Percentiles rank a stretch among this genome's conserved stretches.
phyloP scores from a whole-genome alignment of 352 stramenopile species.

The Pythium insidiosum region DNA sequence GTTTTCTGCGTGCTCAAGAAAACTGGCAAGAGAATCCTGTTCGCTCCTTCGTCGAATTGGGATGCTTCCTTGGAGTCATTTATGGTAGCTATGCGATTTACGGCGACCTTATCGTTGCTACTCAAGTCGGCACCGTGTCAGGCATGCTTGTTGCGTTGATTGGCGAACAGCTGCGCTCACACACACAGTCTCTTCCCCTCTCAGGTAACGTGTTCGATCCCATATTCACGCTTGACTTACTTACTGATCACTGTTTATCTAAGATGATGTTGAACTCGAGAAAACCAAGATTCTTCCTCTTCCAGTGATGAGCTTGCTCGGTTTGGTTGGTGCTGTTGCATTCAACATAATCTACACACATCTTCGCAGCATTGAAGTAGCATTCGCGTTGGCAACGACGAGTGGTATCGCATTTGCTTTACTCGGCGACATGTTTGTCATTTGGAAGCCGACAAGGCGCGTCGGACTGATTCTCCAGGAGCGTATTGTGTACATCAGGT shows the following conservation, averaged over 20 bases:
- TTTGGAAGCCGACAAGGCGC: constrained; percentile 74
- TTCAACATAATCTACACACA: constrained; percentile 89
- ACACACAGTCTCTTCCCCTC: constrained; percentile 30
- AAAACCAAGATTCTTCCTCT: constrained; percentile 70
- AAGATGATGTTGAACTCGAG: constrained; percentile 31
- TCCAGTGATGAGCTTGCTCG: constrained; percentile 73
- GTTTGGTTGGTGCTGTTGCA: constrained; percentile 63
- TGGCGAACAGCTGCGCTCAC: constrained; percentile 63
- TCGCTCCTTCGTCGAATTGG: constrained; percentile 77
- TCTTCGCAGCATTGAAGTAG: constrained; percentile 68
- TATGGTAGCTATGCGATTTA: constrained; percentile 86
- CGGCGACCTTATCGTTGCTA: constrained; percentile 59
- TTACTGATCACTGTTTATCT: constrained; percentile 6
- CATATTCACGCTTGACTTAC: too few relatives aligned
- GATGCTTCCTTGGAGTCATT: constrained; percentile 82
- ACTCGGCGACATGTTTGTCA: constrained; percentile 79
- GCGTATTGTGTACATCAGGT: constrained; percentile 50
- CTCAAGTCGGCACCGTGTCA: constrained; percentile 78
- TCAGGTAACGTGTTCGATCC: too few relatives aligned
- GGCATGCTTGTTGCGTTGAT: constrained; percentile 75
- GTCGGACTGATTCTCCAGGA: constrained; percentile 77
- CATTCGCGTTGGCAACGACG: constrained; percentile 69
- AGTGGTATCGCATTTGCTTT: constrained; percentile 73
- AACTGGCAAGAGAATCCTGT: constrained; percentile 77
- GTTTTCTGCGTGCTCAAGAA: constrained; percentile 58